Conservation (phyloP, 1,139 yeast species). For the Hansenula sp. region DNA sequence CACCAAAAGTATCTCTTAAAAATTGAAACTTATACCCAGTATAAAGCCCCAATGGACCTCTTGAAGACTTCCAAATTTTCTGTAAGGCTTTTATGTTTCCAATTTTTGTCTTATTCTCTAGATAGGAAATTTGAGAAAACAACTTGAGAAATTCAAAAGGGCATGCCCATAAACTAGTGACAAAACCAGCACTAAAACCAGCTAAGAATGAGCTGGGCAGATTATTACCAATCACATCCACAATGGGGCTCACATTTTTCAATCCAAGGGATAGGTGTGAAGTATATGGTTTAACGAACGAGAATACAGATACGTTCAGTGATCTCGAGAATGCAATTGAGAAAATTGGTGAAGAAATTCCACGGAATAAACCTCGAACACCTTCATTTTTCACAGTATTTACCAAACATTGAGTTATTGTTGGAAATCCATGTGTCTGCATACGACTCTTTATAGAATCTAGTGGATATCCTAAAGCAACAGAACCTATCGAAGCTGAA, state of each 20-base stretch:
- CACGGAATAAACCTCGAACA: constrained; percentile 1
- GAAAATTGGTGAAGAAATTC: constrained; percentile 2
- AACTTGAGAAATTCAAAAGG: constrained; percentile 3
- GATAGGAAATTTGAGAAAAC: neutral
- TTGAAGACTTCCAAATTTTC: neutral
- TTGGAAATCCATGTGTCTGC: constrained; percentile 34
- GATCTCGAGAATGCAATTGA: constrained; percentile 3
- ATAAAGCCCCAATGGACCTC: neutral
- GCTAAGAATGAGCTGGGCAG: neutral
- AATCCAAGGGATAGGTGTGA: neutral
- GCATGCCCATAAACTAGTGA: constrained; percentile 4
- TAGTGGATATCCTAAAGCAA: constrained; percentile 84
- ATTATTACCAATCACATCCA: neutral
- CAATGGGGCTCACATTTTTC: neutral
- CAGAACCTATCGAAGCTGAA: constrained; percentile 68
- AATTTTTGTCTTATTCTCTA: neutral
- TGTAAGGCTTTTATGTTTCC: neutral
- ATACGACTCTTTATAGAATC: constrained; percentile 87
- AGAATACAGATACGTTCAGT: constrained; percentile 2
- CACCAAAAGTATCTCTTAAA: constrained; percentile 2
- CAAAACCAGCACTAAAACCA: constrained; percentile 1
- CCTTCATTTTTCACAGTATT: constrained; percentile 1
- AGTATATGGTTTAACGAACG: constrained; percentile 2
- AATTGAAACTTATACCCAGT: constrained; percentile 2
- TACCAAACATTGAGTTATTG: neutral